phyloP scores from a whole-genome alignment of 306 rosid genomes.

The Albizia julibrissin region DNA sequence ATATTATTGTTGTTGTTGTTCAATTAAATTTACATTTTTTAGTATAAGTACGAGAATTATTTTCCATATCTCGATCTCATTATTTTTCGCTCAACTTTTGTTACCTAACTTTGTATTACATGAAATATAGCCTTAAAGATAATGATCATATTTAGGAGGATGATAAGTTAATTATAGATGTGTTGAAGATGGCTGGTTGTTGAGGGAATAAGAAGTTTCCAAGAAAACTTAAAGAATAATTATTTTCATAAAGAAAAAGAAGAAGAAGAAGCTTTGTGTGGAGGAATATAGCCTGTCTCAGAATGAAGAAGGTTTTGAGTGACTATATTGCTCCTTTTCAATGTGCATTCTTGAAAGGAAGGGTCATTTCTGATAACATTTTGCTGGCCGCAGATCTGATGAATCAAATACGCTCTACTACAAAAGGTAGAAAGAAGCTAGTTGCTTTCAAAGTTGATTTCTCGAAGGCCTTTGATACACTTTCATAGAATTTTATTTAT shows the following conservation, averaged over 20 bases:
- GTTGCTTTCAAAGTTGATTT: too few relatives aligned
- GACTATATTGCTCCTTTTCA: too few relatives aligned
- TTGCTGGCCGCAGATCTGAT: too few relatives aligned
- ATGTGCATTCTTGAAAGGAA: too few relatives aligned
- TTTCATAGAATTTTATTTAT: too few relatives aligned
- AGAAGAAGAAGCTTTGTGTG: neutral
- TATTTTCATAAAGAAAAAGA: neutral
- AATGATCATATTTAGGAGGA: neutral
- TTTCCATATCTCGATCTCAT: neutral
- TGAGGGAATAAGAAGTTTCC: neutral
- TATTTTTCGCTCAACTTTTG: neutral
- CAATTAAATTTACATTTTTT: neutral
- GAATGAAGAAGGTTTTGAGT: too few relatives aligned
- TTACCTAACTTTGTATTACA: neutral
- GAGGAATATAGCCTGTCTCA: neutral
- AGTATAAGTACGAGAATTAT: neutral
- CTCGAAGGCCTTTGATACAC: too few relatives aligned
- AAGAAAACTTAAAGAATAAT: neutral
- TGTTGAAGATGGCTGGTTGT: neutral
- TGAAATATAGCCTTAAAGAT: neutral
- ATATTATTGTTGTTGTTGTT: neutral
- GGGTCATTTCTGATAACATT: too few relatives aligned
- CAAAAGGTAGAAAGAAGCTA: too few relatives aligned
- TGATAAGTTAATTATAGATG: neutral
- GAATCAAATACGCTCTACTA: too few relatives aligned